Conservation (phyloP, 1,139 yeast genomes). For the Pichia sp. region DNA sequence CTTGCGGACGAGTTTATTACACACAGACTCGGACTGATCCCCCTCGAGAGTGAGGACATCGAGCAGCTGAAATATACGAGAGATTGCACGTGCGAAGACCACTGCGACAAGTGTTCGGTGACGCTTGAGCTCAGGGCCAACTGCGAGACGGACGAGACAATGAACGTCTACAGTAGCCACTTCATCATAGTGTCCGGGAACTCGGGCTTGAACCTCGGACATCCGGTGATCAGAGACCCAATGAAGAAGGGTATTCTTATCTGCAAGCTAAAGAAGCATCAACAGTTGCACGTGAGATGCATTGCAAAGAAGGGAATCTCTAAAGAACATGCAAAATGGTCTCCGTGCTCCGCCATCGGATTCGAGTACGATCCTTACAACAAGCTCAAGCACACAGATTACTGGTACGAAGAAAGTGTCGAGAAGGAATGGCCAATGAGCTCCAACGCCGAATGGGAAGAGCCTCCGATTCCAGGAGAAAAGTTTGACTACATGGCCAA, state of each 20-base stretch:
- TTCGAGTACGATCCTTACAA: slow-evolving; percentile 99
- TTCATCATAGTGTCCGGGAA: slow-evolving; percentile 50
- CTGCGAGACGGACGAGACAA: slow-evolving; percentile 82
- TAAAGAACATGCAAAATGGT: slow-evolving; percentile 98
- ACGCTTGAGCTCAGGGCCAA: slow-evolving; percentile 82
- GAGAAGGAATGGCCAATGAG: slow-evolving; percentile 91
- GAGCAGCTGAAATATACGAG: slow-evolving; percentile 77
- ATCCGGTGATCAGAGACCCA: slow-evolving; percentile 78
- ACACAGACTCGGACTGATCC: slow-evolving; percentile 88
- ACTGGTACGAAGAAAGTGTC: slow-evolving; percentile 90
- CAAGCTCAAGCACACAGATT: slow-evolving; percentile 89
- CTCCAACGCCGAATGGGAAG: slow-evolving; percentile 91
- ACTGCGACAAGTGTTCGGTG: slow-evolving; percentile 92
- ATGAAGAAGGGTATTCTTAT: slow-evolving; percentile 78
- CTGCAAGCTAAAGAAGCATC: slow-evolving; percentile 89
- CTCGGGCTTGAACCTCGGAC: slow-evolving; percentile 53
- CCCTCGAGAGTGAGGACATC: slow-evolving; percentile 79
- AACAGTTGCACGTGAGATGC: slow-evolving; percentile 82
- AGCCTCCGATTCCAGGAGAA: slow-evolving; percentile 86
- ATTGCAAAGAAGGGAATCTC: slow-evolving; percentile 98
- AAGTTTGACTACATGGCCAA: slow-evolving; percentile 80
- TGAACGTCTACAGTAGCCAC: slow-evolving; percentile 88
- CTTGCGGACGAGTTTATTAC: slow-evolving; percentile 94
- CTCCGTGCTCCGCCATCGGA: slow-evolving; percentile 95
- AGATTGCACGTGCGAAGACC: slow-evolving; percentile 97